These are phyloP conservation scores for Ceratocystis smalleyi DNA, from an alignment of 2,329 filamentous ascomycete genomes.

Conservation along the genomic window DNA sequence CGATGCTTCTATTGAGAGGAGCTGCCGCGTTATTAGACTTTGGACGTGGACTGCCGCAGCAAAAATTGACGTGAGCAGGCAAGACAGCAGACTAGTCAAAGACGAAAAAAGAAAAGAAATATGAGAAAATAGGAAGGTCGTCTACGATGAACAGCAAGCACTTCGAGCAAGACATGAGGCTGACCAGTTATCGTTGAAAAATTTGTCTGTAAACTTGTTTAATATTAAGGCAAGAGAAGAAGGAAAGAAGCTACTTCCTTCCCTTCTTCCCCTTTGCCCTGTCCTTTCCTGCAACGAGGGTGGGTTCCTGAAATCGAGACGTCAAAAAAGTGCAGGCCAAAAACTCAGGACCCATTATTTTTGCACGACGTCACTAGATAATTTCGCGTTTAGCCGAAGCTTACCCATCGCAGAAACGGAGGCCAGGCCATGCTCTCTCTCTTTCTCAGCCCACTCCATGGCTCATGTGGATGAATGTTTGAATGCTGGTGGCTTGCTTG, in stretches of 20 bases:
- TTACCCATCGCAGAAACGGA: not conserved
- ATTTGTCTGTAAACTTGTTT: not conserved
- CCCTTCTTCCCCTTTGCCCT: not conserved
- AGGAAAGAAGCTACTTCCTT: not conserved
- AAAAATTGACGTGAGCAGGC: not conserved
- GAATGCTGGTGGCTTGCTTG: too few relatives aligned
- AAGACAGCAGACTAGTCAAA: not conserved
- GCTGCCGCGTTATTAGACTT: constrained; percentile 6
- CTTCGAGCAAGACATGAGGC: not conserved
- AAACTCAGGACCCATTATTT: not conserved
- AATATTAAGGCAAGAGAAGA: not conserved
- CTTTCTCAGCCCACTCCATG: not conserved
- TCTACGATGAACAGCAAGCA: not conserved
- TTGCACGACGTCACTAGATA: constrained; percentile 8
- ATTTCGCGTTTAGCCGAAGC: constrained; percentile 3
- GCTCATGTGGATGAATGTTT: too few relatives aligned
- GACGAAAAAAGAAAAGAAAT: not conserved
- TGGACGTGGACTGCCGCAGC: not conserved
- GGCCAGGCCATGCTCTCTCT: not conserved
- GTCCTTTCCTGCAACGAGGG: not conserved
- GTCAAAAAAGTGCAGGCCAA: not conserved
- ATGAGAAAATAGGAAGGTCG: too few relatives aligned
- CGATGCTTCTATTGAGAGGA: constrained; percentile 6
- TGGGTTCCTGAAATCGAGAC: constrained; percentile 1
- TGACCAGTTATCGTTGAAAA: not conserved